Conservation (phyloP, 352 stramenopile genomes). For the Phytophthora nicotianae region DNA sequence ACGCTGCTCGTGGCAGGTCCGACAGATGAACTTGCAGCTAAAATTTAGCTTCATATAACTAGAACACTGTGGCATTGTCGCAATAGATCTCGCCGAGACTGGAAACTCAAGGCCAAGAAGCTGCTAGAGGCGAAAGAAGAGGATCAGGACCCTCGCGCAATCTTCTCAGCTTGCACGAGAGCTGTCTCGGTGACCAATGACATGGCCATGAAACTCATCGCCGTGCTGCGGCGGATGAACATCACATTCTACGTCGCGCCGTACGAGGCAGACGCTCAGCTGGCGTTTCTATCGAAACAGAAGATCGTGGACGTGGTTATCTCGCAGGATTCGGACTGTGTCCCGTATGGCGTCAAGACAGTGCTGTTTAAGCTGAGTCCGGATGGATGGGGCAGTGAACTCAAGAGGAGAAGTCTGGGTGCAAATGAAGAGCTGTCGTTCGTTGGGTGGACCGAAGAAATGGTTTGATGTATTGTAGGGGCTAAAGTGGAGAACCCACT, state of each 20-base stretch:
- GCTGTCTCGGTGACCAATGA: slow-evolving; percentile 71
- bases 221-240: slow-evolving; percentile 58
- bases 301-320: slow-evolving; percentile 95
- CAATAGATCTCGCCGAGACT: slow-evolving; percentile 42
- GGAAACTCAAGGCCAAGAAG: slow-evolving; percentile 46
- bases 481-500: background rate
- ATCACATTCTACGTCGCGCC: slow-evolving; percentile 95
- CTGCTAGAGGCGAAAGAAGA: slow-evolving; percentile 28
- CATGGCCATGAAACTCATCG: slow-evolving; percentile 77
- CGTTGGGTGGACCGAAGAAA: slow-evolving; percentile 84
- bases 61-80: slow-evolving; percentile 1
- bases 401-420: slow-evolving; percentile 81
- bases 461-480: slow-evolving; percentile 44
- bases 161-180: slow-evolving; percentile 47
- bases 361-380: slow-evolving; percentile 95
- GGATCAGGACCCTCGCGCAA: slow-evolving; percentile 26
- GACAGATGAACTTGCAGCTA: background rate
- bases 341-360: slow-evolving; percentile 93
- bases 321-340: slow-evolving; percentile 96
- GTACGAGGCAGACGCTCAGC: slow-evolving; percentile 97
- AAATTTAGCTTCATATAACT: slow-evolving; percentile 2
- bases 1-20: slow-evolving; percentile 53
- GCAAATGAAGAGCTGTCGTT: slow-evolving; percentile 86
- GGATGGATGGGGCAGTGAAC: slow-evolving; percentile 86
- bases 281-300: slow-evolving; percentile 91